These are phyloP conservation scores for Cadophora gregata DNA, from an alignment of 2,329 filamentous ascomycete species.

Conservation along the genomic window DNA sequence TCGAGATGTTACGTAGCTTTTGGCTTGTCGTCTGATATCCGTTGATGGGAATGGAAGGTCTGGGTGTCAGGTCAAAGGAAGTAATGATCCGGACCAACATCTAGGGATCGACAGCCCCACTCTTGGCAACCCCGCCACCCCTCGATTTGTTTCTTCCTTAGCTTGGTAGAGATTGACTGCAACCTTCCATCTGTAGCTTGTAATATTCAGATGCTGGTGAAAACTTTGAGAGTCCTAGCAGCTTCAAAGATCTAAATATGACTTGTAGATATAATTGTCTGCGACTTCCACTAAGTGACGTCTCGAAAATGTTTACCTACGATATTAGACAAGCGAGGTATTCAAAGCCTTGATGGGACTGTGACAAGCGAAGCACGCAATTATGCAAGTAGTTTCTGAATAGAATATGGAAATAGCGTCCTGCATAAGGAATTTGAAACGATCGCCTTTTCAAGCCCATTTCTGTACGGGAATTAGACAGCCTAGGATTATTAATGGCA, in stretches of 20 bases:
- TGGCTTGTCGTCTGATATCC: not conserved
- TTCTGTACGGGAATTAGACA: no score
- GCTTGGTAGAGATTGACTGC: no score
- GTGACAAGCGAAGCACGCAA: not conserved
- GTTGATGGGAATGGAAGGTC: not conserved
- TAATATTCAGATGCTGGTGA: no score
- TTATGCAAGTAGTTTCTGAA: not conserved
- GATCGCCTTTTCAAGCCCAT: no score
- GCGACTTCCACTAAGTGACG: no score
- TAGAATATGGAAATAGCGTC: no score
- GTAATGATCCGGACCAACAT: not conserved
- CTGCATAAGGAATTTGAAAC: no score
- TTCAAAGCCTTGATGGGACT: not conserved
- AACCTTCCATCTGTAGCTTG: no score
- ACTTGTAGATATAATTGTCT: no score
- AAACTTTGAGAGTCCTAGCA: no score
- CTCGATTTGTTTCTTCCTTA: not conserved
- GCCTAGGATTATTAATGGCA: no score
- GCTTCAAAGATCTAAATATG: no score
- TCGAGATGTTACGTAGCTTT: not conserved
- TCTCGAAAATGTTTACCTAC: not conserved
- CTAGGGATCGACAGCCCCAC: not conserved
- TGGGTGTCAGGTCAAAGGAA: constrained; percentile 4
- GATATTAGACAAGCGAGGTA: not conserved
- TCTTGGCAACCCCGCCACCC: constrained; percentile 5